Evolutionary conservation across 164 flowering plant species (phyloP).

Genomic region (Umbilicus rupestris): DNA sequence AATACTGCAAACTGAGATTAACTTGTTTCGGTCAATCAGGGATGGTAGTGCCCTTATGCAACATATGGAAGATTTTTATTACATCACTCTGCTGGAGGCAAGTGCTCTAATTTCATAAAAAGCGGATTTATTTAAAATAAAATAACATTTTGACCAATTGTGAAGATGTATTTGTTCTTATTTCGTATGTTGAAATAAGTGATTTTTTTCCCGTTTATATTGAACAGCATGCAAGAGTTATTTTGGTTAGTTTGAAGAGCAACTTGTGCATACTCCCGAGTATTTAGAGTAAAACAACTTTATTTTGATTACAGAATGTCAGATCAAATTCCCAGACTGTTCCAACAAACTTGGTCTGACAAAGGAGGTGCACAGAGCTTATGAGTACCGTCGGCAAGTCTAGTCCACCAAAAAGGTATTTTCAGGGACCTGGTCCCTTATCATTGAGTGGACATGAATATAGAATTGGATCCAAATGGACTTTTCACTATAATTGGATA

Average conservation of each 20-base stretch:
- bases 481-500: neutral
- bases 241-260: neutral
- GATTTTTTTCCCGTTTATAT: neutral
- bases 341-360: conserved; percentile 16
- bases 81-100: conserved; percentile 83
- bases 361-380: conserved; percentile 14
- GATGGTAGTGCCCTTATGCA: conserved; percentile 98
- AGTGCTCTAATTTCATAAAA: neutral
- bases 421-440: neutral
- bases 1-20: conserved; percentile 80
- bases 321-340: conserved; percentile 42
- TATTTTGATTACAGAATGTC: conserved; percentile 39
- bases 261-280: neutral
- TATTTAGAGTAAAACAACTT: neutral
- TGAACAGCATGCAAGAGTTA: neutral
- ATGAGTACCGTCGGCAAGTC: neutral
- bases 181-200: neutral
- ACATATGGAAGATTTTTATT: conserved; percentile 98
- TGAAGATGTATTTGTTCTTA: neutral
- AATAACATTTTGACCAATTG: neutral
- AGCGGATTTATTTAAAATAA: neutral
- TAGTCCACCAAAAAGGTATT: neutral
- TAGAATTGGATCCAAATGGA: neutral
- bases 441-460: neutral
- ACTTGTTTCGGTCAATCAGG: conserved; percentile 73